Evolutionary conservation across 768 basidiomycete genomes (phyloP).

Genomic region (Podaxis mareebaensis): DNA sequence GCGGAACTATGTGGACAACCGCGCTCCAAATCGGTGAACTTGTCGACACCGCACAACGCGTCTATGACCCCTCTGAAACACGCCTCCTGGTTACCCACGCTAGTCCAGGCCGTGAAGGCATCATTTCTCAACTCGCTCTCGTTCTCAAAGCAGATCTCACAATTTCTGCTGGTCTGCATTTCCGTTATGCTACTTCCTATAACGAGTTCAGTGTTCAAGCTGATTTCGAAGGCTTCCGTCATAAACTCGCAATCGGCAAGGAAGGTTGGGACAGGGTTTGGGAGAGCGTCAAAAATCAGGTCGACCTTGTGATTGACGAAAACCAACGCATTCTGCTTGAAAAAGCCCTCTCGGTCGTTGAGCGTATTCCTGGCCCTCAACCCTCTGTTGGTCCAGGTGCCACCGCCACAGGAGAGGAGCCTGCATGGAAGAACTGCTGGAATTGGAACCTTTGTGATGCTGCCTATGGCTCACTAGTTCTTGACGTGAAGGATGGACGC

Average conservation of each 20-base stretch:
- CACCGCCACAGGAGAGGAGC: conserved; percentile 72
- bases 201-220: conserved; percentile 95
- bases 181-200: conserved; percentile 94
- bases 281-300: conserved; percentile 89
- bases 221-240: conserved; percentile 85
- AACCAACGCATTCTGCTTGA: conserved; percentile 85
- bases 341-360: conserved; percentile 85
- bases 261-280: conserved; percentile 90
- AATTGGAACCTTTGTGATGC: conserved; percentile 99
- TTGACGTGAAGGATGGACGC: conserved; percentile 90
- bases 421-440: conserved; percentile 99
- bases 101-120: conserved; percentile 89
- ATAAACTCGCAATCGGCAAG: conserved; percentile 76
- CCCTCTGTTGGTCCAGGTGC: conserved; percentile 47
- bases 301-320: conserved; percentile 90
- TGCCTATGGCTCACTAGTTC: conserved; percentile 82
- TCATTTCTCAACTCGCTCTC: conserved; percentile 87
- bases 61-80: conserved; percentile 91
- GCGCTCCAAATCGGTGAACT: conserved; percentile 97
- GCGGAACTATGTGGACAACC: conserved; percentile 99
- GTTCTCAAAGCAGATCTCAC: conserved; percentile 94
- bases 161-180: conserved; percentile 92
- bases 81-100: conserved; percentile 92
- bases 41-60: conserved; percentile 94
- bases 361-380: conserved; percentile 67